These are phyloP conservation scores for Candida qinlingensis DNA, from an alignment of 805 yeast genomes.

Conservation along the genomic window DNA sequence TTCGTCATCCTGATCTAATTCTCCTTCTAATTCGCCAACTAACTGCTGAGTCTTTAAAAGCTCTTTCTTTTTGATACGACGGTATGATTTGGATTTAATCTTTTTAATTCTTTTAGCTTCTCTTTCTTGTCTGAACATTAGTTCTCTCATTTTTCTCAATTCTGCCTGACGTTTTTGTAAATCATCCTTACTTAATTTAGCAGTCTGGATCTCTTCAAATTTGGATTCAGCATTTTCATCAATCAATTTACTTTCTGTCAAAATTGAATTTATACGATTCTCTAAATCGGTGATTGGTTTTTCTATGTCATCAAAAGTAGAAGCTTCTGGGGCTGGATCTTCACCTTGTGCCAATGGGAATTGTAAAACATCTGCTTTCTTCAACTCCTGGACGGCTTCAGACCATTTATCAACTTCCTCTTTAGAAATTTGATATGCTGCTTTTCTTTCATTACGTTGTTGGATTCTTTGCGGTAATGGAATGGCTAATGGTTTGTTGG, in stretches of 20 bases:
- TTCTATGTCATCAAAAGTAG: conserved; percentile 47
- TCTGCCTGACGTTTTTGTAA: conserved; percentile 72
- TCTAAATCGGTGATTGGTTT: conserved; percentile 54
- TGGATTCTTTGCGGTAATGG: conserved; percentile 87
- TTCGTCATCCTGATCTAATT: conserved; percentile 43
- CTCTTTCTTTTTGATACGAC: conserved; percentile 82
- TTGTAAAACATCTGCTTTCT: conserved; percentile 78
- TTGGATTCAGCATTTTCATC: conserved; percentile 76
- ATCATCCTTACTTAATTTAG: conserved; percentile 77
- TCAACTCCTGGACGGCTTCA: conserved; percentile 70
- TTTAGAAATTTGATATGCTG: conserved; percentile 85
- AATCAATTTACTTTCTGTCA: conserved; percentile 59
- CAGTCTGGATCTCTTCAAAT: conserved; percentile 81
- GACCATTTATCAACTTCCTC: conserved; percentile 87
- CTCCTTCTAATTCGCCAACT: conserved; percentile 43
- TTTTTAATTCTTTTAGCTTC: conserved; percentile 89
- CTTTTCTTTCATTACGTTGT: conserved; percentile 77
- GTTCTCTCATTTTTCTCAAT: conserved; percentile 86
- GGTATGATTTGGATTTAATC: conserved; percentile 88
- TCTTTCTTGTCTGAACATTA: conserved; percentile 93
- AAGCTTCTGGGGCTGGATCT: conserved; percentile 34
- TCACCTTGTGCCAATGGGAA: conserved; percentile 61
- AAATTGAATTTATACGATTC: conserved; percentile 50
- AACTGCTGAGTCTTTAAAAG: conserved; percentile 61
- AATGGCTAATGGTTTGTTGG: conserved; percentile 52